Evolutionary conservation across 805 yeast species (phyloP).

Genomic region (Saturnispora zaruensis): DNA sequence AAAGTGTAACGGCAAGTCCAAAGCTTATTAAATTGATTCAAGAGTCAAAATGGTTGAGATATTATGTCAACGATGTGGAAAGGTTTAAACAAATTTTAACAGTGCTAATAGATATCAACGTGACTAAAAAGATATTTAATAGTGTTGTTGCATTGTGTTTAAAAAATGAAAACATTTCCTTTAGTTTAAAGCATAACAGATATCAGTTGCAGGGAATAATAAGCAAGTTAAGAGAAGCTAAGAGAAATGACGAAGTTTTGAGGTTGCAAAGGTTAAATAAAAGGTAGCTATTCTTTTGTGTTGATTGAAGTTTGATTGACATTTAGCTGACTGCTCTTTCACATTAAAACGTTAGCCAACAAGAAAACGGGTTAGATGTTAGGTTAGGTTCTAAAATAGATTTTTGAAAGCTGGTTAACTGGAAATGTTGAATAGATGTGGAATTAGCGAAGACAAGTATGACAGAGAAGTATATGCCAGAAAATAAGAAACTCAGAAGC

Average conservation of each 20-base stretch:
- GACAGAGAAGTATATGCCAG: too few species aligned
- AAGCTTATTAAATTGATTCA: background rate
- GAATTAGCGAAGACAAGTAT: too few species aligned
- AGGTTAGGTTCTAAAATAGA: too few species aligned
- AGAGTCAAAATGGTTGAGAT: slow-evolving; percentile 9
- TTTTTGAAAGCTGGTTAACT: too few species aligned
- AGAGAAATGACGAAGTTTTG: background rate
- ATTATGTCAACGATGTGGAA: slow-evolving; percentile 6
- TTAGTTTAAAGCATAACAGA: background rate
- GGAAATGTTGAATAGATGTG: too few species aligned
- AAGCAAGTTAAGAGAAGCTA: background rate
- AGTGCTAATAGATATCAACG: background rate
- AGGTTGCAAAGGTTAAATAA: background rate
- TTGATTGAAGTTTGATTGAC: too few species aligned
- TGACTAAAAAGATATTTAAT: background rate
- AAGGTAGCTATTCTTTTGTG: too few species aligned
- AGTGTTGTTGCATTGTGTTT: background rate
- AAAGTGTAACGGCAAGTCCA: background rate
- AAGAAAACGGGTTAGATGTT: too few species aligned
- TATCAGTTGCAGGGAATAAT: background rate
- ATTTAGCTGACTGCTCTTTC: too few species aligned
- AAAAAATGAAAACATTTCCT: background rate
- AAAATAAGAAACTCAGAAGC: too few species aligned
- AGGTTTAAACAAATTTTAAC: slow-evolving; percentile 5
- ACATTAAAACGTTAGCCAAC: too few species aligned